phyloP scores from a whole-genome alignment of 129 eudicot species.

The Flaveria robusta region DNA sequence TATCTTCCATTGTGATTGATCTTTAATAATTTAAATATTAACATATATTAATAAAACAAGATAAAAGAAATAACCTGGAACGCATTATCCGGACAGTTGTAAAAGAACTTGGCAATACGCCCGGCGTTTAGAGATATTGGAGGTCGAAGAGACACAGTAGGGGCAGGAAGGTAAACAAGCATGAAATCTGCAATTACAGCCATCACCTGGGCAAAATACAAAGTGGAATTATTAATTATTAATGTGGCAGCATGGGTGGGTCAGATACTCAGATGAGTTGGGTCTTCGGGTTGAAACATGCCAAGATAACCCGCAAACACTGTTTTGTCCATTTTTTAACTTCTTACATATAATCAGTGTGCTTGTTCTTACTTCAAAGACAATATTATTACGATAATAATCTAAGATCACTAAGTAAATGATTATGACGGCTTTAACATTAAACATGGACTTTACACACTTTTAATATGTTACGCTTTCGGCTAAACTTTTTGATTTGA shows the following conservation, averaged over 20 bases:
- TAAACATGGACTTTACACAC: not conserved
- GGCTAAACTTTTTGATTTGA: not conserved
- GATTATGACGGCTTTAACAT: not conserved
- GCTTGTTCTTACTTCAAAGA: not conserved
- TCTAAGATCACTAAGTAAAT: not conserved
- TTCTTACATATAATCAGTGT: not conserved
- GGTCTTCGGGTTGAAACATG: not conserved
- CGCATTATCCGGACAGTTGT: slow-evolving; percentile 85
- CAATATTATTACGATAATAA: not conserved
- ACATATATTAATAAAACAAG: not conserved
- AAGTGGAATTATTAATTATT: not conserved
- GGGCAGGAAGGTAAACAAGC: slow-evolving; percentile 96
- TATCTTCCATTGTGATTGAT: not conserved
- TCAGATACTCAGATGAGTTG: not conserved
- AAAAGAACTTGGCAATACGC: slow-evolving; percentile 69
- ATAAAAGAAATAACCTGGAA: slow-evolving; percentile 60
- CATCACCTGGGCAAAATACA: slow-evolving; percentile 57
- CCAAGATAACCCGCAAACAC: too few relatives aligned
- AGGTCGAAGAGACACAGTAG: slow-evolving; percentile 86
- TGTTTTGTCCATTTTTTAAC: not conserved
- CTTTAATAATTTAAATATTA: not conserved
- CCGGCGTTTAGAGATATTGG: slow-evolving; percentile 73
- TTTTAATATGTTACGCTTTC: not conserved
- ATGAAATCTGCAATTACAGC: slow-evolving; percentile 94
- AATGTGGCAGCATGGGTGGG: not conserved